Base-by-base conservation (phyloP, 2,329 filamentous ascomycete genomes). In the Pyrenophora graminea region DNA sequence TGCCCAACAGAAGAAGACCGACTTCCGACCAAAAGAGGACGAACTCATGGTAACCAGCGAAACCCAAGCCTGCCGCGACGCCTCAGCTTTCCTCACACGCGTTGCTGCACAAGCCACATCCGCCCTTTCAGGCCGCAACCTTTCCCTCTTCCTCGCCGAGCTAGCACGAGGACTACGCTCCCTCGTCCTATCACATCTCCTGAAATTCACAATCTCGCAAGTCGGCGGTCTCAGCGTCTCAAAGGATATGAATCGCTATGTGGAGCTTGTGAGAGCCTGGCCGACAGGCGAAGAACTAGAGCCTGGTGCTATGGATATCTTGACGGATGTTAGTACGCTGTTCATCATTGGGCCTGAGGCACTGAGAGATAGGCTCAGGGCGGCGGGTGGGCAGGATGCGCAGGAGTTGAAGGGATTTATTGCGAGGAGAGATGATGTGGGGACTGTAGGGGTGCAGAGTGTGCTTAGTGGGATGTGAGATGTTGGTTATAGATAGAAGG, bases 231-330 rank as follows among this genome's bases (percentile, higher is more conserved):
- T 99, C 39, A 94, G 97, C 84, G 90, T 97, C 21, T 93, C 89
- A 31, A 96, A 97, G 76, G 94, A 99, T 70, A 92, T 97, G 72
- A 90, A 91, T 31, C 91, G 91, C 69, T 99, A 99, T 73, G 89
- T 90, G 7, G 88, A 92, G 54, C 85, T 96, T 9, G 81, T 99
- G 59, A 86, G 90, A 56, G 86, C 86, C 30, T 97, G 91, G 91
- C 84, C 88, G 1, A 65, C 79, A 34, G 84, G 86, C 41, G 82
- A 84, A 61, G 81, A 81, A 19, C 83, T 79, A 43, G 77, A 77
- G 54, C 53, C 63, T 1, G 71, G 69, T 0, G 69, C 85, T 46
- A 84, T 97, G 59, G 93, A 99, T 76, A 84, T 96, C 39, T 76
- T 99, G 53, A 87, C 91, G 21, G 94, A 99, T 78, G 91, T 99